Conservation (phyloP, 352 stramenopile genomes). For the Pythium periplocum region DNA sequence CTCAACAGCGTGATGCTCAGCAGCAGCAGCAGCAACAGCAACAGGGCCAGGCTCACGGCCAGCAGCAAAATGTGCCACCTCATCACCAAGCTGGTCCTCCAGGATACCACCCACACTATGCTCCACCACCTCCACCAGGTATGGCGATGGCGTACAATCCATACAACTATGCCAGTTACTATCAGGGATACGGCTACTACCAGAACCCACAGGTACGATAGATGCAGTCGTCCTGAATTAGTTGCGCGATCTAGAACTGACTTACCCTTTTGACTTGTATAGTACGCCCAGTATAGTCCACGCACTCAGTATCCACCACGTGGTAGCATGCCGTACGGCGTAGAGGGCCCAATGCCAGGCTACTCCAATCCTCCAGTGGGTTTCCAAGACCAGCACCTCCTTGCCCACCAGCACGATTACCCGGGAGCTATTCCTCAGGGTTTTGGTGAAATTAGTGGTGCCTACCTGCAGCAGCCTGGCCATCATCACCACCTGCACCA, state of each 20-base stretch:
- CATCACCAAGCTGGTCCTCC: conserved; percentile 66
- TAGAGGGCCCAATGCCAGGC: conserved; percentile 71
- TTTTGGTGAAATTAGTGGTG: conserved; percentile 78
- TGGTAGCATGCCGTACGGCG: conserved; percentile 78
- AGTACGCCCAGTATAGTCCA: conserved; percentile 84
- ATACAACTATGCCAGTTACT: conserved; percentile 85
- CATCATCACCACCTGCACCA: conserved; percentile 41
- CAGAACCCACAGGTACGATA: conserved; percentile 59
- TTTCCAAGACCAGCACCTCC: conserved; percentile 82
- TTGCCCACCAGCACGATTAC: conserved; percentile 80
- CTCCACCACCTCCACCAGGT: conserved; percentile 72
- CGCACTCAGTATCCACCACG: conserved; percentile 81
- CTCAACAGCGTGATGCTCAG: neutral
- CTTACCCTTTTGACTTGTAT: neutral
- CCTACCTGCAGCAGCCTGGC: conserved; percentile 62
- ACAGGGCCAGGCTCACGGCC: conserved; percentile 16
- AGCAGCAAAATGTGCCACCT: conserved; percentile 45
- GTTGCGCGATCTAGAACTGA: too few relatives aligned
- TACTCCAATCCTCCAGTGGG: conserved; percentile 73
- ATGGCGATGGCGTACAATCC: conserved; percentile 87
- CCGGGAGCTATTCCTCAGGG: conserved; percentile 64
- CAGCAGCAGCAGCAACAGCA: conserved; percentile 22
- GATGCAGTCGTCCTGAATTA: too few relatives aligned
- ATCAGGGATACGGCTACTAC: conserved; percentile 86
- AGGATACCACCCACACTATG: conserved; percentile 79